Base-by-base conservation (phyloP, 768 basidiomycete genomes). In the Baorangia bicolor region DNA sequence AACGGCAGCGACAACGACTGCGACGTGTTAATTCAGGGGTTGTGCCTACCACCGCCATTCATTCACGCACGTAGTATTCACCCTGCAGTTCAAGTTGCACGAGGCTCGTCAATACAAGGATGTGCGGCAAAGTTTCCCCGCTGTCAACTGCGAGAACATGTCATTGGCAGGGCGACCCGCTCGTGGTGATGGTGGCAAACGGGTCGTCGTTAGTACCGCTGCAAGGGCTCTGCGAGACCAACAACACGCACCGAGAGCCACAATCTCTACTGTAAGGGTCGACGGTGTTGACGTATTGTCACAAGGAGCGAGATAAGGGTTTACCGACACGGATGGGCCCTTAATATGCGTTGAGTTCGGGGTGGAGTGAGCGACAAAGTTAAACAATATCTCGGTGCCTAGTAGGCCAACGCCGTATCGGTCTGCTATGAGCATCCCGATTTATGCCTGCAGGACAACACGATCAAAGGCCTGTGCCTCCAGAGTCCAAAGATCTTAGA, bases 371-470 rank as follows among this genome's bases (percentile, higher is more conserved):
- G 35, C 45, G 41, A 18, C 28, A 39, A 23, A 11, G 39, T 18
- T 39, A n/a, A n/a, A n/a, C n/a, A 23, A 47, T 31, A 38, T 43
- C 45, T 52, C 55, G 55, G 62, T 61, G 28, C 62, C 58, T 64
- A 41, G 35, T n/a, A 7, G 37, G 47, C 39, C 31, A n/a, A n/a
- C n/a, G 37, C 44, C 14, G 12, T 13, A 21, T 42, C 51, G 39
- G 53, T 31, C 18, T n/a, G n/a, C n/a, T 13, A 33, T 20, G 38
- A 38, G 23, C 3, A 12, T 27, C 49, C 56, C 20, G 31, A 44
- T 53, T 47, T 18, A 25, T 38, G 34, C 12, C 7, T 41, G 48
- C 28, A 56, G 28, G 42, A 37, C 23, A 51, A 13, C 18, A 51
- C 10, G 33, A 27, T 33, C 48, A 13, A 45, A 18, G 43, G 25